Percentiles rank a stretch among this genome's conserved stretches.
Evolutionary conservation across 2,329 filamentous ascomycete genomes (phyloP).

Genomic region (Colletotrichum siamense): DNA sequence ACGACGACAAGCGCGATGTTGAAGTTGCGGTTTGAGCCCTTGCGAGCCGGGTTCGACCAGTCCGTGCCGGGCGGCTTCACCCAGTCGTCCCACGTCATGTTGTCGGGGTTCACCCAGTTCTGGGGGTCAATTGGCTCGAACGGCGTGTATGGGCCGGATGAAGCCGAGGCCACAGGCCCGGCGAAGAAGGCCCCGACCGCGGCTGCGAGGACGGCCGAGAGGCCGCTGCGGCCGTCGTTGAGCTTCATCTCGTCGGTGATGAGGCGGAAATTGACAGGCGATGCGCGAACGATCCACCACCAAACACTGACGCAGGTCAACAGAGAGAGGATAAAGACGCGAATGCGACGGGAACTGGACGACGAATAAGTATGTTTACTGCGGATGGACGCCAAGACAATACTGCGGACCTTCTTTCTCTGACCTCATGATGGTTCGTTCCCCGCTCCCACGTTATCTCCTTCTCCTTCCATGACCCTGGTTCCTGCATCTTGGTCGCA

Average conservation of each 20-base stretch:
- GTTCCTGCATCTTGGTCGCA: not conserved
- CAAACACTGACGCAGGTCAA: not conserved
- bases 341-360: not conserved
- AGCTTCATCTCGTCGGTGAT: not conserved
- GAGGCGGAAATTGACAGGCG: not conserved
- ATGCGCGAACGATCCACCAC: not conserved
- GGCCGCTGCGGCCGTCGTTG: not conserved
- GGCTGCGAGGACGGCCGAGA: slow-evolving; percentile 4
- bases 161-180: not conserved
- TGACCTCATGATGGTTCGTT: slow-evolving; percentile 8
- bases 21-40: slow-evolving; percentile 55
- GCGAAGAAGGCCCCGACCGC: slow-evolving; percentile 4
- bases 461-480: not conserved
- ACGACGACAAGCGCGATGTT: slow-evolving; percentile 60
- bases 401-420: slow-evolving; percentile 4
- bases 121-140: slow-evolving; percentile 57
- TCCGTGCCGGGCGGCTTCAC: slow-evolving; percentile 49
- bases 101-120: slow-evolving; percentile 57
- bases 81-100: slow-evolving; percentile 59
- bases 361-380: not conserved
- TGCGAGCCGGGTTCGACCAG: slow-evolving; percentile 50
- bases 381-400: not conserved
- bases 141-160: slow-evolving; percentile 35
- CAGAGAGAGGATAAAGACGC: not conserved
- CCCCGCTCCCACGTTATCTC: slow-evolving; percentile 1